phyloP scores from a whole-genome alignment of 257 asterid genomes.

The Solanum ahanhuiri region DNA sequence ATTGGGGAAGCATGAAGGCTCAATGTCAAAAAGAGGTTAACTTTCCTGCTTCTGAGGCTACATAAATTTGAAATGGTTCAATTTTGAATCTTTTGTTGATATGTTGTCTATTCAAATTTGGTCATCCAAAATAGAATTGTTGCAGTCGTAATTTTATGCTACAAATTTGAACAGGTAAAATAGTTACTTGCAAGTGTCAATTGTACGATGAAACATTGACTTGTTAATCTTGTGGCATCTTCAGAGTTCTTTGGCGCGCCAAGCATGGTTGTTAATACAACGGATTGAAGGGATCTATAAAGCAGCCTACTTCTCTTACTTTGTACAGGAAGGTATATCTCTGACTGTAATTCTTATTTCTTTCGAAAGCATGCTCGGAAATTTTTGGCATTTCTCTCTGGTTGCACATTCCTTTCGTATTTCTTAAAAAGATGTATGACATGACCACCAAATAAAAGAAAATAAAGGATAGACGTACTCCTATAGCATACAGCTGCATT shows the following conservation, averaged over 20 bases:
- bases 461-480: background rate
- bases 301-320: conserved; percentile 88
- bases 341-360: background rate
- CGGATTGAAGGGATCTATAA: conserved; percentile 72
- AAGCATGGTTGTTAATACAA: conserved; percentile 69
- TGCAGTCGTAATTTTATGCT: background rate
- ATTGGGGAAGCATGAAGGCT: too few relatives aligned
- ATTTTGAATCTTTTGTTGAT: background rate
- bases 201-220: background rate
- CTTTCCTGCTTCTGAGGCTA: background rate
- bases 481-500: background rate
- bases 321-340: conserved; percentile 66
- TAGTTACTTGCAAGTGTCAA: background rate
- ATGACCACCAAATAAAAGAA: background rate
- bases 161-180: background rate
- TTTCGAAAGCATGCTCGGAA: background rate
- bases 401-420: background rate
- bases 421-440: background rate
- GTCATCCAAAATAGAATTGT: background rate
- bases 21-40: too few relatives aligned
- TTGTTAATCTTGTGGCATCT: background rate
- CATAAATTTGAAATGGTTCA: background rate
- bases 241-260: conserved; percentile 73
- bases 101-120: background rate
- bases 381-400: background rate